Evolutionary conservation across 306 rosid genomes (phyloP).

Genomic region (Begonia loranthoides): DNA sequence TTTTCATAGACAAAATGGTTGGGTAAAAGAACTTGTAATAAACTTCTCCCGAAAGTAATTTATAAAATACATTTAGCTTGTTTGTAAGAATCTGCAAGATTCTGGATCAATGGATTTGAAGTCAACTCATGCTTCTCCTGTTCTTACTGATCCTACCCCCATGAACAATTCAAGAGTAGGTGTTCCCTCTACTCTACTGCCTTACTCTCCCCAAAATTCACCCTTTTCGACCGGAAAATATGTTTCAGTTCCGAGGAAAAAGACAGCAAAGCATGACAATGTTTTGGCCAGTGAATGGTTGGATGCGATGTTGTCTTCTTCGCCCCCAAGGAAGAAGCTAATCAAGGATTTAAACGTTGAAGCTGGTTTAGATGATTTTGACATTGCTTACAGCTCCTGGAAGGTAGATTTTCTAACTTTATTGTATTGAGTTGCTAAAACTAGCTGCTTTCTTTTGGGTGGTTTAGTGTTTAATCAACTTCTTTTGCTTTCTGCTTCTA

Average conservation of each 20-base stretch:
- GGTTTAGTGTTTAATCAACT: too few species aligned
- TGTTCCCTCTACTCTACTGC: too few species aligned
- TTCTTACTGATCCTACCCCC: constrained; percentile 72
- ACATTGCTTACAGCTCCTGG: constrained; percentile 47
- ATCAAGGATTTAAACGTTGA: constrained; percentile 31
- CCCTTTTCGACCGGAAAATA: constrained; percentile 35
- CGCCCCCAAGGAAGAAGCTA: constrained; percentile 73
- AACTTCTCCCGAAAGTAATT: too few species aligned
- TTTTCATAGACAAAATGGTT: constrained; percentile 79
- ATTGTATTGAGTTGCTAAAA: too few species aligned
- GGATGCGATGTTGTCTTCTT: constrained; percentile 91
- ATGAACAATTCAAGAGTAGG: too few species aligned
- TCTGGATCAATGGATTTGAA: constrained; percentile 58
- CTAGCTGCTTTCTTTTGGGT: too few species aligned
- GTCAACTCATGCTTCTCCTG: constrained; percentile 43
- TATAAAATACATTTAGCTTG: too few species aligned
- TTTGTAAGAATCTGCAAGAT: not conserved
- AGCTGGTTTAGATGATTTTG: constrained; percentile 41
- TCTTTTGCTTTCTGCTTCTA: too few species aligned
- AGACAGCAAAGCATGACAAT: constrained; percentile 49
- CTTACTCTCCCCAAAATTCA: constrained; percentile 53
- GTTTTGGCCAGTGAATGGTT: constrained; percentile 78
- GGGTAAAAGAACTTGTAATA: constrained; percentile 25
- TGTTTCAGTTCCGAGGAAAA: constrained; percentile 42
- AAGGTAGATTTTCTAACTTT: constrained; percentile 21